Conservation (phyloP, 2,329 filamentous ascomycete genomes). For the Coniochaeta sp. region DNA sequence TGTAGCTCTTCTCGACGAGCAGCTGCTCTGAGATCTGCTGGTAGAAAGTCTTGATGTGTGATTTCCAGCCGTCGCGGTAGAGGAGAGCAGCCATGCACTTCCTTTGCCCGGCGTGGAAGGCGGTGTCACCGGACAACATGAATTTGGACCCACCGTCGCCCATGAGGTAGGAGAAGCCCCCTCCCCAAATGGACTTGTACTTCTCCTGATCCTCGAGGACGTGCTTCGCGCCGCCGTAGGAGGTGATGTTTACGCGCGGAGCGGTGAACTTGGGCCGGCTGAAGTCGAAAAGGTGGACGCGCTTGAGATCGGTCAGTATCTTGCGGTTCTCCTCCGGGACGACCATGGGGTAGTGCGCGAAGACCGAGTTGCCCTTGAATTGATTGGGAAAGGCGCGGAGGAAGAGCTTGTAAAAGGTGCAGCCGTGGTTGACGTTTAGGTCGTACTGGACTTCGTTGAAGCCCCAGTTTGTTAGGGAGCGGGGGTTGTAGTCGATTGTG, state of each 20-base stretch:
- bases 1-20: conserved; percentile 58
- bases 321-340: conserved; percentile 65
- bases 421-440: conserved; percentile 68
- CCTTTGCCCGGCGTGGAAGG: conserved; percentile 40
- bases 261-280: conserved; percentile 48
- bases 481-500: conserved; percentile 68
- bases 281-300: conserved; percentile 64
- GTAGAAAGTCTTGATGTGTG: conserved; percentile 61
- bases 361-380: conserved; percentile 71
- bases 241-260: conserved; percentile 47
- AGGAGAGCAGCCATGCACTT: conserved; percentile 50
- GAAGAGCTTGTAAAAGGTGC: conserved; percentile 79
- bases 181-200: conserved; percentile 61
- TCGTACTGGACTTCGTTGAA: conserved; percentile 70
- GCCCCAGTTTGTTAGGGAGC: conserved; percentile 77
- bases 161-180: conserved; percentile 57
- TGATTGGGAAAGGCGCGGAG: conserved; percentile 73
- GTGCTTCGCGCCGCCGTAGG: conserved; percentile 53
- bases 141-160: conserved; percentile 45
- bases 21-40: conserved; percentile 53
- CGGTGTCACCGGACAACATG: conserved; percentile 47
- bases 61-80: conserved; percentile 54
- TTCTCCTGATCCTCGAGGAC: conserved; percentile 53
- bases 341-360: conserved; percentile 70
- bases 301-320: conserved; percentile 61